These are phyloP conservation scores for Glonium stellatum DNA, from an alignment of 495 filamentous ascomycete species.

Conservation along the genomic window DNA sequence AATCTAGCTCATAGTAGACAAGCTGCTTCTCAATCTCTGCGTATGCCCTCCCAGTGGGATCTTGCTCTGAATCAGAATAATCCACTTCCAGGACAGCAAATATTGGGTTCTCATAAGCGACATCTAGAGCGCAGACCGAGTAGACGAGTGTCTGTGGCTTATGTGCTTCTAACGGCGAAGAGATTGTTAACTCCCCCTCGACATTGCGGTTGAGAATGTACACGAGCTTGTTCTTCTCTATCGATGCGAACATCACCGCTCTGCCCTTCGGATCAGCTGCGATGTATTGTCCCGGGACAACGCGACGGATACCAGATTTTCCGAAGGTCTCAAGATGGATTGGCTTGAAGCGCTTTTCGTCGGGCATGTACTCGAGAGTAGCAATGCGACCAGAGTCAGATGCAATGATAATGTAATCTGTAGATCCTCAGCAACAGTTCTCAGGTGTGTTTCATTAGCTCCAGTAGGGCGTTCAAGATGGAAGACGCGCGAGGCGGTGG, in stretches of 20 bases:
- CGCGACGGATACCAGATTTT: conserved; percentile 90
- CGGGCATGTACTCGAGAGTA: conserved; percentile 84
- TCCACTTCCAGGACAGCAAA: conserved; percentile 94
- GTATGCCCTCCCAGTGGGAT: conserved; percentile 76
- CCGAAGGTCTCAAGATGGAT: conserved; percentile 96
- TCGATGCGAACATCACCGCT: conserved; percentile 85
- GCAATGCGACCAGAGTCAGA: conserved; percentile 93
- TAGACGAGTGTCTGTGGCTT: conserved; percentile 90
- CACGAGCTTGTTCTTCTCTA: conserved; percentile 99
- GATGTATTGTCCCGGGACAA: conserved; percentile 91
- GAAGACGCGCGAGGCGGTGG: conserved; percentile 21
- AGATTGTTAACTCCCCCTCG: conserved; percentile 90
- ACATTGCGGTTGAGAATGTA: conserved; percentile 96
- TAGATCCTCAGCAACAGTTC: conserved; percentile 54
- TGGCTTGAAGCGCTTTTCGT: conserved; percentile 78
- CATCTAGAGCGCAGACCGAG: conserved; percentile 77
- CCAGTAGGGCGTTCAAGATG: conserved; percentile 2
- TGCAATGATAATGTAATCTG: conserved; percentile 94
- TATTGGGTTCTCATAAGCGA: conserved; percentile 92
- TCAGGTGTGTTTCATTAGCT: conserved; percentile 3
- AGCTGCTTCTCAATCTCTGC: conserved; percentile 78
- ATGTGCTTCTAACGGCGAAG: conserved; percentile 94
- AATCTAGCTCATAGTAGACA: conserved; percentile 94
- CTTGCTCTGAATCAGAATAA: conserved; percentile 85
- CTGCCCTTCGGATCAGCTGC: conserved; percentile 91